Conservation (phyloP, 805 yeast genomes). For the Myxozyma neotropica region DNA sequence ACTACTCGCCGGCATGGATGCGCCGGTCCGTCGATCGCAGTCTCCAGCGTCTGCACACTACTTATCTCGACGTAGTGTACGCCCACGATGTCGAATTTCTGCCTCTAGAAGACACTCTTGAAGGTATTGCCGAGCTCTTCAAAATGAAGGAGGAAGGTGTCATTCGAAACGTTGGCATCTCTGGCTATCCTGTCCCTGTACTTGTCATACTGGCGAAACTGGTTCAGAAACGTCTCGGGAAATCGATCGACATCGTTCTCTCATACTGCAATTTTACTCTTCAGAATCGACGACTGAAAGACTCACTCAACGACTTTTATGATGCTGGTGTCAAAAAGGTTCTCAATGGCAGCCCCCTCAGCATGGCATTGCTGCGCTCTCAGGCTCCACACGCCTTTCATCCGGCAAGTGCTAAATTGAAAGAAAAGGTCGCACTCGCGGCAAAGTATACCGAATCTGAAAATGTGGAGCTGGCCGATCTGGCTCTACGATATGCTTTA, state of each 20-base stretch:
- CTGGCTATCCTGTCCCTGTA: constrained; percentile 83
- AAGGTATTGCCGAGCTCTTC: constrained; percentile 64
- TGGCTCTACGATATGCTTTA: constrained; percentile 77
- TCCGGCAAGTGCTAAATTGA: constrained; percentile 69
- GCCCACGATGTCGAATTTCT: constrained; percentile 90
- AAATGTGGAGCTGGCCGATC: constrained; percentile 71
- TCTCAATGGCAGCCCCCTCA: constrained; percentile 81
- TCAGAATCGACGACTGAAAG: constrained; percentile 64
- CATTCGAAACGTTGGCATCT: constrained; percentile 68
- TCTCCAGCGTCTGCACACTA: constrained; percentile 62
- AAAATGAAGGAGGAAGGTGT: constrained; percentile 64
- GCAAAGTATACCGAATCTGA: constrained; percentile 52
- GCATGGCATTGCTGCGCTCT: constrained; percentile 81
- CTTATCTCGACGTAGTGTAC: constrained; percentile 77
- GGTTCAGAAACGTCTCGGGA: constrained; percentile 49
- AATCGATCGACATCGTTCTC: constrained; percentile 71
- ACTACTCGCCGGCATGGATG: constrained; percentile 66
- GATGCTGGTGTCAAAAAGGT: constrained; percentile 61
- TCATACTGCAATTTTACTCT: constrained; percentile 81
- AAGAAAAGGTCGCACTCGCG: constrained; percentile 48
- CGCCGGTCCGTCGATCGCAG: constrained; percentile 67
- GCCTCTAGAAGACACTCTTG: constrained; percentile 54
- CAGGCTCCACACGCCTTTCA: constrained; percentile 73
- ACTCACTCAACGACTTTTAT: constrained; percentile 53
- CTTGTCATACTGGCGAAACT: constrained; percentile 55